These are phyloP conservation scores for Pilatotrama ljubarskyi DNA, from an alignment of 768 basidiomycete species.

Conservation along the genomic window DNA sequence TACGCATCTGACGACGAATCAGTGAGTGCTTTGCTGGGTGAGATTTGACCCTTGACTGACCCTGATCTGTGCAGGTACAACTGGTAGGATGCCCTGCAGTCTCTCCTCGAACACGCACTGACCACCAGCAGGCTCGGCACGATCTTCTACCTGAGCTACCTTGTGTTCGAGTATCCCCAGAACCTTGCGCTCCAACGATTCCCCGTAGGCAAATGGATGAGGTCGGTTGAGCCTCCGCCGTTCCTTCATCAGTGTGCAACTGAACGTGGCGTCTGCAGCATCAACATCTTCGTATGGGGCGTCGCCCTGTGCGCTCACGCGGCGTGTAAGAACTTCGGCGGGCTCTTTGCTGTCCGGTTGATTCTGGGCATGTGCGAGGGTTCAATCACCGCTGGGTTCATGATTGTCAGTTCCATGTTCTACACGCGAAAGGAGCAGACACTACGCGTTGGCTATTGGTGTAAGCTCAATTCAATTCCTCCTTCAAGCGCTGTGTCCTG, in stretches of 20 bases:
- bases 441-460: constrained; percentile 72
- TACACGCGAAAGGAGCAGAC: constrained; percentile 75
- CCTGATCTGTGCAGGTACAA: constrained; percentile 49
- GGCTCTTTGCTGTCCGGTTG: constrained; percentile 61
- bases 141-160: constrained; percentile 71
- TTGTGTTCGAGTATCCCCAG: constrained; percentile 73
- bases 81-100: constrained; percentile 42
- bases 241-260: neutral
- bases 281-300: constrained; percentile 70
- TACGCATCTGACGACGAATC: constrained; percentile 62
- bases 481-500: neutral
- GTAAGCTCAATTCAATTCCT: constrained; percentile 41
- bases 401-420: constrained; percentile 79
- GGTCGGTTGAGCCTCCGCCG: constrained; percentile 37
- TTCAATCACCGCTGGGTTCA: constrained; percentile 69
- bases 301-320: constrained; percentile 61
- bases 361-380: constrained; percentile 76
- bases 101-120: neutral
- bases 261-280: constrained; percentile 35
- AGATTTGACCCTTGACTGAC: neutral
- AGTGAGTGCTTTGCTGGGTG: constrained; percentile 38
- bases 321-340: constrained; percentile 69
- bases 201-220: constrained; percentile 82
- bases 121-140: constrained; percentile 60
- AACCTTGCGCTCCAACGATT: constrained; percentile 71